phyloP scores from a whole-genome alignment of 768 basidiomycete genomes.

The Mycena pura region DNA sequence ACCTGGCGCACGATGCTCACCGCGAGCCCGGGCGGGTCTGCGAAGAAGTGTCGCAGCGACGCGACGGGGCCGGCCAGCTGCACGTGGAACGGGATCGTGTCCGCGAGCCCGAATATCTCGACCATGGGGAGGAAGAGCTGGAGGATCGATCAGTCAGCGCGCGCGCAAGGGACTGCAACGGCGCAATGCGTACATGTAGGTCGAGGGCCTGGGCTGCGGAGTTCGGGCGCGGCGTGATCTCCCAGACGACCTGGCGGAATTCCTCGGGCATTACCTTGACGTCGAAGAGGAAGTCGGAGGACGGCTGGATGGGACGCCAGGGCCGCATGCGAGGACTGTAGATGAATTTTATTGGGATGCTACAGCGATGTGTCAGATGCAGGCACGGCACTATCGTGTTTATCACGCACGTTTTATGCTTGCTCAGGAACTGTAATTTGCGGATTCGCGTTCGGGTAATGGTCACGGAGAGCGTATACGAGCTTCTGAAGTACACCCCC shows the following conservation, averaged over 20 bases:
- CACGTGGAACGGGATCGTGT: constrained; percentile 9
- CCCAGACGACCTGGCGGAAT: not conserved
- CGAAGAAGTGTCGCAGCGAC: constrained; percentile 9
- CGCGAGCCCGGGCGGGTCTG: not conserved
- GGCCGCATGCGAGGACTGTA: constrained; percentile 5
- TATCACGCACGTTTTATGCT: constrained; percentile 3
- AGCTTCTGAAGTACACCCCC: constrained; percentile 38
- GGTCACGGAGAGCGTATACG: not conserved
- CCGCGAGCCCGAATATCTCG: constrained; percentile 2
- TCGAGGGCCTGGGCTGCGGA: not conserved
- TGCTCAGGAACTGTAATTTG: not conserved
- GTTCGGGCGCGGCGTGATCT: not conserved
- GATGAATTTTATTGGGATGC: not conserved
- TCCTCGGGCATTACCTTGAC: constrained; percentile 11
- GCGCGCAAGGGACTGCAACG: not conserved
- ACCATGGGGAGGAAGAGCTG: constrained; percentile 10
- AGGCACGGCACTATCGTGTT: not conserved
- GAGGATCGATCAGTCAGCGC: not conserved
- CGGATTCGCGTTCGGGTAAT: not conserved
- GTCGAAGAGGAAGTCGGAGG: constrained; percentile 5
- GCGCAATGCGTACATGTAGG: not conserved
- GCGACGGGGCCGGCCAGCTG: not conserved
- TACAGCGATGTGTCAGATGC: not conserved
- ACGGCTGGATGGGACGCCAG: not conserved
- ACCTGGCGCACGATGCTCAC: constrained; percentile 10